Conservation (phyloP, 768 basidiomycete species). For the Candolleomyces aberdarensis region DNA sequence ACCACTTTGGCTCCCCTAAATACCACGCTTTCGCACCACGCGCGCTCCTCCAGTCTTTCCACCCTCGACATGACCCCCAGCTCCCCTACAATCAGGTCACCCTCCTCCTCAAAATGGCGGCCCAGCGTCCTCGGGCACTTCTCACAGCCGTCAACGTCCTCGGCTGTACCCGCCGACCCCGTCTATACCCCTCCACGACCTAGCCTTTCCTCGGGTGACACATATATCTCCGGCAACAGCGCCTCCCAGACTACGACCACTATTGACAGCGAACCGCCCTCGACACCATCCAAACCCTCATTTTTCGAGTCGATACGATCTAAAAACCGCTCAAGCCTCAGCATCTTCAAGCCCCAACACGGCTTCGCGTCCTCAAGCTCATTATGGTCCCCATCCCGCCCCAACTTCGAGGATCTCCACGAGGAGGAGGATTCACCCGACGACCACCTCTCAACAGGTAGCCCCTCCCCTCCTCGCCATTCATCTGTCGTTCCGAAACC, state of each 20-base stretch:
- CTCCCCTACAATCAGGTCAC: conserved; percentile 13
- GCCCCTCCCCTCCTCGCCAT: conserved; percentile 11
- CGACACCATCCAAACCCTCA: conserved; percentile 37
- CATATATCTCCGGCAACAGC: conserved; percentile 43
- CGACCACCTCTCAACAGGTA: background rate
- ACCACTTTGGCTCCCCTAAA: conserved; percentile 22
- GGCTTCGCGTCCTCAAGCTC: conserved; percentile 26
- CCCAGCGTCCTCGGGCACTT: conserved; percentile 68
- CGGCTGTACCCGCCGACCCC: conserved; percentile 36
- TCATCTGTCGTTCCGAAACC: conserved; percentile 15
- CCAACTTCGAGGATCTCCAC: conserved; percentile 18
- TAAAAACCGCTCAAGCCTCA: conserved; percentile 26
- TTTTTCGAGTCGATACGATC: conserved; percentile 40
- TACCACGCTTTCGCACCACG: conserved; percentile 29
- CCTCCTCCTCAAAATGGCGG: conserved; percentile 49
- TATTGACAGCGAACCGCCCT: conserved; percentile 38
- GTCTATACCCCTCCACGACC: conserved; percentile 24
- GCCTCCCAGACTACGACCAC: conserved; percentile 50
- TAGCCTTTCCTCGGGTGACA: conserved; percentile 55
- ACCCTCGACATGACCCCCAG: conserved; percentile 30
- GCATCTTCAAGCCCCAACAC: conserved; percentile 28
- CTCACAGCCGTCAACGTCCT: conserved; percentile 44
- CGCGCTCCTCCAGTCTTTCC: conserved; percentile 48
- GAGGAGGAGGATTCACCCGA: background rate
- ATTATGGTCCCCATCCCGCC: conserved; percentile 21